Conservation (phyloP, 140 eudicot species). For the Oenanthe javanica region DNA sequence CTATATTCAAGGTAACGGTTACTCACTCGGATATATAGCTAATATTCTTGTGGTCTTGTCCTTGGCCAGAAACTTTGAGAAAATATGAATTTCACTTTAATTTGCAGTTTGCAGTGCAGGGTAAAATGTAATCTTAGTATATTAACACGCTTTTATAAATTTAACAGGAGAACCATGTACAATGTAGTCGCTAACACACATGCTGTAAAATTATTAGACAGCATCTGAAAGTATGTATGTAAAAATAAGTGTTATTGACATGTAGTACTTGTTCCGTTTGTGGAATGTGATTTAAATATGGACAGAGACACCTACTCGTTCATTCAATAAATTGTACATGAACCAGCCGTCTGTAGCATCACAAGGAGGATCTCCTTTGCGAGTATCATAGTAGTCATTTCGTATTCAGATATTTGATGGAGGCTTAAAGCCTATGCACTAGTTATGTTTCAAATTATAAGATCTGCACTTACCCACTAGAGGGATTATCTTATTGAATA, state of each 20-base stretch:
- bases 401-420: background rate
- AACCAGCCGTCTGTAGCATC: background rate
- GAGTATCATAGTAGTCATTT: background rate
- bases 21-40: background rate
- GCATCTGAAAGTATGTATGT: background rate
- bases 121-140: background rate
- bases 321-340: background rate
- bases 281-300: too few species aligned
- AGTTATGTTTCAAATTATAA: background rate
- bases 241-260: too few species aligned
- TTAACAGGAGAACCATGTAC: background rate
- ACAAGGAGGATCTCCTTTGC: too few species aligned
- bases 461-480: background rate
- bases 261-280: too few species aligned
- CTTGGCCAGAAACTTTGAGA: background rate
- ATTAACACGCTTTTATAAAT: background rate
- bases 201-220: background rate
- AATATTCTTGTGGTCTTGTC: background rate
- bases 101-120: background rate
- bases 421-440: too few species aligned
- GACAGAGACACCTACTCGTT: too few species aligned
- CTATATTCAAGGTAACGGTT: slow-evolving; percentile 42
- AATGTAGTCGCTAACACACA: background rate
- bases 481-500: background rate
- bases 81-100: background rate